Conservation (phyloP, 202 grass and related monocot genomes). For the Sporobolus alterniflorus region DNA sequence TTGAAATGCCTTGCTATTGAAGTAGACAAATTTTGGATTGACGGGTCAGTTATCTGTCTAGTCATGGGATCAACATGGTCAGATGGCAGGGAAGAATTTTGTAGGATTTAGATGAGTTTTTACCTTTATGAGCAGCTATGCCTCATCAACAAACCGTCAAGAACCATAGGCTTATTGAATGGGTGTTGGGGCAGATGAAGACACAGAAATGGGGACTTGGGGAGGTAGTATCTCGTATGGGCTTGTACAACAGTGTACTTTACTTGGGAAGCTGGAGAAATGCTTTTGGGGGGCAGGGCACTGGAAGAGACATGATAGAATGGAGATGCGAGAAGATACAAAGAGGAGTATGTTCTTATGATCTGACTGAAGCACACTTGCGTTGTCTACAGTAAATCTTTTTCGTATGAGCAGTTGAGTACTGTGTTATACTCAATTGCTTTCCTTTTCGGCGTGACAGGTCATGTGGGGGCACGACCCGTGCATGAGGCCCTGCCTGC, state of each 20-base stretch:
- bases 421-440: neutral
- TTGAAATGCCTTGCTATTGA: neutral
- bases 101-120: neutral
- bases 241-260: constrained; percentile 17
- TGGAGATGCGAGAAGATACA: neutral
- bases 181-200: constrained; percentile 4
- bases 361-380: neutral
- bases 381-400: neutral
- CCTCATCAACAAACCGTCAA: neutral
- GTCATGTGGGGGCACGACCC: no score
- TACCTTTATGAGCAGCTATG: neutral
- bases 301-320: neutral
- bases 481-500: no score
- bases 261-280: constrained; percentile 3
- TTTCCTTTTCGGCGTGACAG: neutral
- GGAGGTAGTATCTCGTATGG: constrained; percentile 18
- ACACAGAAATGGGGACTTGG: neutral
- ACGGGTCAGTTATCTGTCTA: constrained; percentile 6
- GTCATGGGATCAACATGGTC: constrained; percentile 20
- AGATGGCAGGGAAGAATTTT: constrained; percentile 11
- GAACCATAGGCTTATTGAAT: neutral
- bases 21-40: neutral
- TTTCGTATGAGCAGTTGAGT: neutral
- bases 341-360: neutral
- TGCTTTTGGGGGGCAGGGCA: neutral